phyloP scores from a whole-genome alignment of 441 rosid genomes.

The Raphanus hybrid region DNA sequence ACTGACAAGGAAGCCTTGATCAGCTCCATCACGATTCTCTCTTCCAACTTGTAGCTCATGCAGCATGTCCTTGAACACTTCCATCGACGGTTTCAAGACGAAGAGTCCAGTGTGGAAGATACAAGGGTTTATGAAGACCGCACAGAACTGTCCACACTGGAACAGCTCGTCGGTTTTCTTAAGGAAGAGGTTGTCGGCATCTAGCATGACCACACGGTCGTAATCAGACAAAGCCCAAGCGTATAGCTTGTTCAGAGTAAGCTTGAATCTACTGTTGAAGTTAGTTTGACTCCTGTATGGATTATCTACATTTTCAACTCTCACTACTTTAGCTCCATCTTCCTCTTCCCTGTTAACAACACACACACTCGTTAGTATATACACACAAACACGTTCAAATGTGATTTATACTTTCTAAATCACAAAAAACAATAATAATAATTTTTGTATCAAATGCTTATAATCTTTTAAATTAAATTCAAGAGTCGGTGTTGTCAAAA shows the following conservation, averaged over 20 bases:
- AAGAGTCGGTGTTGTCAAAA: no score
- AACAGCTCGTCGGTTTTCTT: conserved; percentile 80
- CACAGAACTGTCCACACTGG: conserved; percentile 95
- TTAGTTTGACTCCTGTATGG: conserved; percentile 70
- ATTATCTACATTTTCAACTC: conserved; percentile 84
- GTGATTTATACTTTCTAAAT: not conserved
- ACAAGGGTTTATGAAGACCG: conserved; percentile 95
- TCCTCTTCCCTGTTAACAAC: conserved; percentile 64
- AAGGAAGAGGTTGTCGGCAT: conserved; percentile 87
- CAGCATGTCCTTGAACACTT: conserved; percentile 80
- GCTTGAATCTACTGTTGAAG: conserved; percentile 78
- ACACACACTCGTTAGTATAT: not conserved
- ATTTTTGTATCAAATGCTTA: no score
- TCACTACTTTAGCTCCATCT: conserved; percentile 87
- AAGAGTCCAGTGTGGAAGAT: conserved; percentile 97
- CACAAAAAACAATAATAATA: not conserved
- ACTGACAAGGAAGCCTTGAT: conserved; percentile 87
- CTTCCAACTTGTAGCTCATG: conserved; percentile 68
- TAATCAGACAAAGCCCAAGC: conserved; percentile 90
- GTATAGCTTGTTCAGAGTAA: conserved; percentile 87
- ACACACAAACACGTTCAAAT: not conserved
- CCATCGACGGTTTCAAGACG: conserved; percentile 80
- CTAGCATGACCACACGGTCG: conserved; percentile 92
- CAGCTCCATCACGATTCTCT: conserved; percentile 92
- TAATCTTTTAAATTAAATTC: no score